Percentiles rank a stretch among this genome's conserved stretches.
phyloP scores from a whole-genome alignment of 2,329 filamentous ascomycete genomes.

The Chaetothyriales sp. region DNA sequence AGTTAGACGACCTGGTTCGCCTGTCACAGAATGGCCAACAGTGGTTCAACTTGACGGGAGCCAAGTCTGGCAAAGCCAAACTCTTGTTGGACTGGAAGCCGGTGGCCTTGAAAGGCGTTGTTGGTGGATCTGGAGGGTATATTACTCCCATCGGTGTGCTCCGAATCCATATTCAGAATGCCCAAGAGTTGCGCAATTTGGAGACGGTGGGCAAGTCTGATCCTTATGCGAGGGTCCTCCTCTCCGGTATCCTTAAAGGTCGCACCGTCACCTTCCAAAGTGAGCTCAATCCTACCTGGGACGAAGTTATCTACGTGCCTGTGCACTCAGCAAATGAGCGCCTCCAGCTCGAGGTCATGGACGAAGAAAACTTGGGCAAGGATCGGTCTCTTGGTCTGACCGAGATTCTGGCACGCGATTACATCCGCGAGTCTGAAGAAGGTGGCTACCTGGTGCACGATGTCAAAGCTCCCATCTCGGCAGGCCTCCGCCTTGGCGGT shows the following conservation, averaged over 20 bases:
- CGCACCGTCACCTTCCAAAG: conserved; percentile 93
- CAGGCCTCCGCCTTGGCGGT: conserved; percentile 57
- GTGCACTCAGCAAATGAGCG: conserved; percentile 74
- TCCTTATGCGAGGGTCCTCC: conserved; percentile 73
- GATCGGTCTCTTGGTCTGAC: conserved; percentile 74
- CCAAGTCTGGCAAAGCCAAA: conserved; percentile 71
- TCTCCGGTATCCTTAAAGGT: conserved; percentile 80
- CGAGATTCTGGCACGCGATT: conserved; percentile 64
- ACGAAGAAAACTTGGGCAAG: conserved; percentile 80
- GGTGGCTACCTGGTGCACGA: conserved; percentile 73
- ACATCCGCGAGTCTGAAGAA: conserved; percentile 54
- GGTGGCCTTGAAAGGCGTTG: conserved; percentile 65
- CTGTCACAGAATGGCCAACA: conserved; percentile 85
- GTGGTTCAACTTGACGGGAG: conserved; percentile 80
- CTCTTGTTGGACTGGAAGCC: conserved; percentile 92
- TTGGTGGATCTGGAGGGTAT: conserved; percentile 71
- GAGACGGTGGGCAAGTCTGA: conserved; percentile 96
- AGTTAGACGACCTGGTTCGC: conserved; percentile 81
- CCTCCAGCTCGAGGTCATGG: conserved; percentile 85
- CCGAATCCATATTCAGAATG: conserved; percentile 79
- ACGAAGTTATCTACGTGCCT: conserved; percentile 88
- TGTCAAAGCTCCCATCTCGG: conserved; percentile 51
- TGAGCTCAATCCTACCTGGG: conserved; percentile 87
- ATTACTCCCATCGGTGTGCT: conserved; percentile 88
- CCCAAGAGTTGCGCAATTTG: conserved; percentile 70